Evolutionary conservation across 495 filamentous ascomycete genomes (phyloP).

Genomic region (Polyplosphaeria fusca): DNA sequence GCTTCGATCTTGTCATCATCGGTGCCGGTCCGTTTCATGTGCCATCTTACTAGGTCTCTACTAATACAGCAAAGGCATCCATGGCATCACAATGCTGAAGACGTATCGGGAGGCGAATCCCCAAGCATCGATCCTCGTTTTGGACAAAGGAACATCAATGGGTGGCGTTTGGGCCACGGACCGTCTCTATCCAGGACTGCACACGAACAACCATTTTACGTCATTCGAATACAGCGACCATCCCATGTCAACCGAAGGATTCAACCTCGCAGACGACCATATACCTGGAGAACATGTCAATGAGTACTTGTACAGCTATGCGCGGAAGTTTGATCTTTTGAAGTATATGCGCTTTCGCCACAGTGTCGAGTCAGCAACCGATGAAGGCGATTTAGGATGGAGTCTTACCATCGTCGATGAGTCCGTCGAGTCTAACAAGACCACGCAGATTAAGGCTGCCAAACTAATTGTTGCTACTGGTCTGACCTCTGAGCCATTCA

Average conservation of each 20-base stretch:
- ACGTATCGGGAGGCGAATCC: constrained; percentile 25
- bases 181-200: constrained; percentile 36
- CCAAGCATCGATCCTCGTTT: constrained; percentile 17
- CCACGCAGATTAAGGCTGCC: constrained; percentile 42
- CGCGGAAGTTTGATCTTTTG: constrained; percentile 13
- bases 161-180: constrained; percentile 33
- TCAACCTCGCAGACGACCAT: constrained; percentile 12
- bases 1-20: constrained; percentile 32
- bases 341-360: constrained; percentile 18
- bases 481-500: constrained; percentile 59
- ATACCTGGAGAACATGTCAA: constrained; percentile 29
- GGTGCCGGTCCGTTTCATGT: constrained; percentile 27
- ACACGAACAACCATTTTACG: constrained; percentile 36
- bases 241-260: constrained; percentile 30
- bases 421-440: neutral
- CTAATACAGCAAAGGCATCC: constrained; percentile 23
- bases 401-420: neutral
- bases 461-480: constrained; percentile 73
- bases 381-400: constrained; percentile 23
- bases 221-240: constrained; percentile 32
- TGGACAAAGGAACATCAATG: constrained; percentile 23
- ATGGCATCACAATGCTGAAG: constrained; percentile 24
- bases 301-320: constrained; percentile 21
- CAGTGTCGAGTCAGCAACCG: constrained; percentile 15
- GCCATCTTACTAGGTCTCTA: neutral